These are phyloP conservation scores for Pythium monospermum DNA, from an alignment of 352 stramenopile species.

Conservation along the genomic window DNA sequence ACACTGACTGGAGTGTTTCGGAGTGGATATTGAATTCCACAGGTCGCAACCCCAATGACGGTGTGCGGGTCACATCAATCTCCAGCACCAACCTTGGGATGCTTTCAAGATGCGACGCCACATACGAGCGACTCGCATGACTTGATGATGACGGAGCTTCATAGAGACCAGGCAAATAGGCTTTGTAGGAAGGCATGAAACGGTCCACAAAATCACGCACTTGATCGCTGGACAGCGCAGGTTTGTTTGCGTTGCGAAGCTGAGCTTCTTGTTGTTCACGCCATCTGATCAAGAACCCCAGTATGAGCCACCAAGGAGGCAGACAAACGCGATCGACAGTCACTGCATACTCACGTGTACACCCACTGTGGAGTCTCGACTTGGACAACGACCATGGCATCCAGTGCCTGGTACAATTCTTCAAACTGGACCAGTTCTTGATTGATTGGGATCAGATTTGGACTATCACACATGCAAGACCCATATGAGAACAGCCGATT, in stretches of 20 bases:
- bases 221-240: constrained; percentile 53
- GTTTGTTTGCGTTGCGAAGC: constrained; percentile 50
- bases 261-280: constrained; percentile 74
- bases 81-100: constrained; percentile 56
- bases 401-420: constrained; percentile 57
- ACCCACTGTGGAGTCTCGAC: constrained; percentile 70
- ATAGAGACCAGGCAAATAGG: constrained; percentile 66
- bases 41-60: constrained; percentile 19
- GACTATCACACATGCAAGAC: constrained; percentile 18
- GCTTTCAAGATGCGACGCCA: constrained; percentile 18
- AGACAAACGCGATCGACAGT: no score
- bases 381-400: constrained; percentile 71
- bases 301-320: no score
- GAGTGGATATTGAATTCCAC: constrained; percentile 55
- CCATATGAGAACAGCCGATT: neutral
- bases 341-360: constrained; percentile 50
- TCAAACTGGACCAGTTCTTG: constrained; percentile 53
- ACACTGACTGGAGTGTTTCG: constrained; percentile 13
- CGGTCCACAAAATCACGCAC: constrained; percentile 84
- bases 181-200: constrained; percentile 82
- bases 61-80: constrained; percentile 41
- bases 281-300: no score
- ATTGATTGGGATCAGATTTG: constrained; percentile 65
- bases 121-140: neutral
- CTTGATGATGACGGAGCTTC: constrained; percentile 1